Conservation (phyloP, 768 basidiomycete genomes). For the Pholiota conissans region DNA sequence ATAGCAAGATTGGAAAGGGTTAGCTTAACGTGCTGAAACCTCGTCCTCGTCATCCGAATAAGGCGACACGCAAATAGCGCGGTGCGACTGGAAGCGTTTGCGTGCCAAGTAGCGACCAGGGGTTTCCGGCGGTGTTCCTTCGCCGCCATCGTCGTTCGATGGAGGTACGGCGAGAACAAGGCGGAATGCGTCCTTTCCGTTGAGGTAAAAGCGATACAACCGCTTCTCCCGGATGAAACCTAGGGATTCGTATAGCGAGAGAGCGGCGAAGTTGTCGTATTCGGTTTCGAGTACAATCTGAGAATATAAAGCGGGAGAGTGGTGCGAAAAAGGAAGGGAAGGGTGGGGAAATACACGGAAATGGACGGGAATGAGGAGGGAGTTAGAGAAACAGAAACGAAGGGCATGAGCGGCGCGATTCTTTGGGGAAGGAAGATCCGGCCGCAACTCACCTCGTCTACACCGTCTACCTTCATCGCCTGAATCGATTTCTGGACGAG, state of each 20-base stretch:
- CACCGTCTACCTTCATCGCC: slow-evolving; percentile 79
- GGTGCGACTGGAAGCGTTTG: slow-evolving; percentile 29
- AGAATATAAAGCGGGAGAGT: neutral
- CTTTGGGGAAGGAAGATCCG: neutral
- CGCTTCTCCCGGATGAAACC: slow-evolving; percentile 97
- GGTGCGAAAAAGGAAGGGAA: neutral
- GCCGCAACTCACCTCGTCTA: slow-evolving; percentile 69
- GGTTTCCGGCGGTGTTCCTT: slow-evolving; percentile 9
- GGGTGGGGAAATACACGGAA: neutral
- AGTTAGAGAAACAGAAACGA: neutral
- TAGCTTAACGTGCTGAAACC: slow-evolving; percentile 31
- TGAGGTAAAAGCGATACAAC: slow-evolving; percentile 92
- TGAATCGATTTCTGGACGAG: slow-evolving; percentile 83
- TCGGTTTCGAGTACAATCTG: slow-evolving; percentile 97
- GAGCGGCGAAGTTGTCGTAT: slow-evolving; percentile 85
- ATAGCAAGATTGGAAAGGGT: neutral
- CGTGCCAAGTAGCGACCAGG: slow-evolving; percentile 3
- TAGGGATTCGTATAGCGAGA: slow-evolving; percentile 86
- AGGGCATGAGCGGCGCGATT: neutral
- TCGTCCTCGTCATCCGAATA: slow-evolving; percentile 48
- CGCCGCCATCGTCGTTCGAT: slow-evolving; percentile 28
- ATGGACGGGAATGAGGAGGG: neutral
- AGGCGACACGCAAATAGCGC: slow-evolving; percentile 44
- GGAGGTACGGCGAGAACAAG: slow-evolving; percentile 66
- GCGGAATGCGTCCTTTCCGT: slow-evolving; percentile 94